These are phyloP conservation scores for Coemansia sp. DNA, from an alignment of 192 early-diverging fungal genomes.

Conservation along the genomic window DNA sequence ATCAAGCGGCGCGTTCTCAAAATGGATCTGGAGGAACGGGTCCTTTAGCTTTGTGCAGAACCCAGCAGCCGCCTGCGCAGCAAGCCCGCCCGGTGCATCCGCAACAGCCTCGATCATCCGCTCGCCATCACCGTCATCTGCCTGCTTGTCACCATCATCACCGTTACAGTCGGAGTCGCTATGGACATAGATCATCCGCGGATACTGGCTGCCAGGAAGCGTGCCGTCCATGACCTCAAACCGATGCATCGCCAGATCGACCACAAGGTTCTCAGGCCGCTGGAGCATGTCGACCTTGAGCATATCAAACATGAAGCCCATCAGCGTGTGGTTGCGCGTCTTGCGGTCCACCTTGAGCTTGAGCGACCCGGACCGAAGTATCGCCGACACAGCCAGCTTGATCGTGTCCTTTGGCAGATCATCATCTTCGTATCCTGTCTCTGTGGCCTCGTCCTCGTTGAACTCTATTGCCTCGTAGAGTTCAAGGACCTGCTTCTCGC, in stretches of 20 bases:
- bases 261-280: slow-evolving; percentile 43
- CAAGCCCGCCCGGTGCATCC: slow-evolving; percentile 20
- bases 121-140: background rate
- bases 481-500: slow-evolving; percentile 85
- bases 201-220: slow-evolving; percentile 47
- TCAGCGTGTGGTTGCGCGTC: slow-evolving; percentile 46
- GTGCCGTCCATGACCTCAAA: slow-evolving; percentile 58
- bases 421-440: slow-evolving; percentile 25
- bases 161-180: slow-evolving; percentile 22
- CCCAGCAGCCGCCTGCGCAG: slow-evolving; percentile 7
- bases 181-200: slow-evolving; percentile 54
- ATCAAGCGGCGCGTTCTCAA: slow-evolving; percentile 92
- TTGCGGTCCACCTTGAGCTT: slow-evolving; percentile 63
- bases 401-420: slow-evolving; percentile 58
- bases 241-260: slow-evolving; percentile 53
- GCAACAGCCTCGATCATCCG: slow-evolving; percentile 21
- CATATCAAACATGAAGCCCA: slow-evolving; percentile 50
- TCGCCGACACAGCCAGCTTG: slow-evolving; percentile 62
- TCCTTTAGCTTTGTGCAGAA: slow-evolving; percentile 16
- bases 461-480: slow-evolving; percentile 95
- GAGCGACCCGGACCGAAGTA: slow-evolving; percentile 79
- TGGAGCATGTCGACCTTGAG: slow-evolving; percentile 48
- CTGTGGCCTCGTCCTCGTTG: slow-evolving; percentile 70
- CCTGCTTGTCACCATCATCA: background rate
- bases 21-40: slow-evolving; percentile 55